Conservation (phyloP, 352 stramenopile species). For the Elongisporangium anandrum region DNA sequence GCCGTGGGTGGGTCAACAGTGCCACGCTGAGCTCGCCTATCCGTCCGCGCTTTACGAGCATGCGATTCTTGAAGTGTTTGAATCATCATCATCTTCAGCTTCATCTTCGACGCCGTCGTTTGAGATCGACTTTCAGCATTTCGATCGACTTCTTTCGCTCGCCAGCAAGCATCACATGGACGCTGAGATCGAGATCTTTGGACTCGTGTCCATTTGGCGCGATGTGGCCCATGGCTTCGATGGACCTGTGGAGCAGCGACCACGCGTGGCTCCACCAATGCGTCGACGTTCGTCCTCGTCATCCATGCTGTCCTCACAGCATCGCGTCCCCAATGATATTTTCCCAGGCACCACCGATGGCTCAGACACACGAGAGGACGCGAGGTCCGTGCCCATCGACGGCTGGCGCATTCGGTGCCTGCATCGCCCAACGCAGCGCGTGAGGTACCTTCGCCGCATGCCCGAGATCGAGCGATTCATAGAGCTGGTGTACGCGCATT, state of each 20-base stretch:
- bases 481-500: constrained; percentile 64
- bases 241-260: constrained; percentile 38
- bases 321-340: background rate
- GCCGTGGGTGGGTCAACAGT: constrained; percentile 75
- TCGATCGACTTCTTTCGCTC: constrained; percentile 58
- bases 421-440: constrained; percentile 41
- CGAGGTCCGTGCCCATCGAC: constrained; percentile 37
- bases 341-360: background rate
- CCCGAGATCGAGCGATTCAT: constrained; percentile 63
- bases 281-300: constrained; percentile 17
- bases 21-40: constrained; percentile 63
- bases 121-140: constrained; percentile 60
- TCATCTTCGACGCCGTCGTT: constrained; percentile 14
- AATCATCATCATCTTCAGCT: constrained; percentile 8
- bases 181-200: constrained; percentile 73
- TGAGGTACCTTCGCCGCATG: constrained; percentile 52
- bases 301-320: constrained; percentile 8
- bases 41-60: constrained; percentile 71
- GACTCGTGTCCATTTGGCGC: constrained; percentile 62
- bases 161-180: constrained; percentile 45
- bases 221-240: constrained; percentile 57
- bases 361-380: constrained; percentile 1
- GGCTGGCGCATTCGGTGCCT: constrained; percentile 69
- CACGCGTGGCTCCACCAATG: background rate
- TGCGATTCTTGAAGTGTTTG: constrained; percentile 56